Evolutionary conservation across 1,284 basidiomycete species (phyloP).

Genomic region (Polyporus tsugae): DNA sequence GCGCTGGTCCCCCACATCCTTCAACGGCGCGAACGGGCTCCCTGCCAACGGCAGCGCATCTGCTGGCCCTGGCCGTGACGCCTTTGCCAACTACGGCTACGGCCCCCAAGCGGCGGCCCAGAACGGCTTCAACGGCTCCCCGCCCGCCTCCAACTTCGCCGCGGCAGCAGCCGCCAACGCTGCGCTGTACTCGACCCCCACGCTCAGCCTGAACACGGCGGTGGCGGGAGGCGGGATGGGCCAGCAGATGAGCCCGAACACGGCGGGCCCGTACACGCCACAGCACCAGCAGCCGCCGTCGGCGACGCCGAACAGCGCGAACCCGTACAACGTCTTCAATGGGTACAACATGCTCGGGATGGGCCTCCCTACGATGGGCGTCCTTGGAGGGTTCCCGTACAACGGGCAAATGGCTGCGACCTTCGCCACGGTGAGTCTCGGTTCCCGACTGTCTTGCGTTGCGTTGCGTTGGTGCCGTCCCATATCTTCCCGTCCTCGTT

Average conservation of each 20-base stretch:
- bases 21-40: conserved; percentile 48
- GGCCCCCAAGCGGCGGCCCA: conserved; percentile 71
- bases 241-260: conserved; percentile 74
- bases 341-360: conserved; percentile 81
- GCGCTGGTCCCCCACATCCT: conserved; percentile 81
- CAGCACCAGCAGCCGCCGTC: conserved; percentile 51
- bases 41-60: conserved; percentile 49
- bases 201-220: conserved; percentile 71
- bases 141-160: conserved; percentile 54
- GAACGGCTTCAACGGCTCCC: conserved; percentile 55
- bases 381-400: conserved; percentile 75
- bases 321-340: conserved; percentile 60
- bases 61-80: conserved; percentile 55
- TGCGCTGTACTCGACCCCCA: conserved; percentile 76
- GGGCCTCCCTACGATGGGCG: conserved; percentile 73
- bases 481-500: not conserved
- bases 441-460: not conserved
- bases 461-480: no score
- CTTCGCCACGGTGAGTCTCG: conserved; percentile 64
- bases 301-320: conserved; percentile 46
- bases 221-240: conserved; percentile 59
- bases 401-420: conserved; percentile 66
- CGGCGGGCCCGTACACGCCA: conserved; percentile 50
- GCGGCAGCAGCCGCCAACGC: conserved; percentile 36
- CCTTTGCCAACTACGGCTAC: conserved; percentile 86